A percentile compares a stretch with the other conserved stretches of the same genome.
These are phyloP conservation scores for Metarhizium sp. DNA, from an alignment of 2,329 filamentous ascomycete genomes.

Conservation along the genomic window DNA sequence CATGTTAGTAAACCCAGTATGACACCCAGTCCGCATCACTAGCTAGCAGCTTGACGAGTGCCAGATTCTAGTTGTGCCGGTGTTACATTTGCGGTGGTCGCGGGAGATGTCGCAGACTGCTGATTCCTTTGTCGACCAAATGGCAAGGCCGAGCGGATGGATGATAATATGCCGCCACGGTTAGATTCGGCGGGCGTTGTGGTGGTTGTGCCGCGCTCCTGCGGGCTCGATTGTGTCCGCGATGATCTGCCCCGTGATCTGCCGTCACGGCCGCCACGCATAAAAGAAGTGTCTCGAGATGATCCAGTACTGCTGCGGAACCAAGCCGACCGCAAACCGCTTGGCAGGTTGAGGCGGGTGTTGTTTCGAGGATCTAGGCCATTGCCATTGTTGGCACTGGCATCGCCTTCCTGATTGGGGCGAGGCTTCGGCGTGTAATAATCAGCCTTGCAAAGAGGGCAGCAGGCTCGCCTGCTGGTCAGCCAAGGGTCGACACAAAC, in stretches of 20 bases:
- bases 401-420: conserved; percentile 30
- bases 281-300: not conserved
- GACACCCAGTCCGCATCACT: not conserved
- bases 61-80: conserved; percentile 40
- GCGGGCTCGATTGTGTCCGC: conserved; percentile 3
- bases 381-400: conserved; percentile 9
- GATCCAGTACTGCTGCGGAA: conserved; percentile 15
- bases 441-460: conserved; percentile 94
- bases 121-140: conserved; percentile 20
- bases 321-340: conserved; percentile 30
- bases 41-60: conserved; percentile 15
- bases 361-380: conserved; percentile 28
- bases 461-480: conserved; percentile 87
- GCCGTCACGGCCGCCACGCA: not conserved
- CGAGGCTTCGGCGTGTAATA: conserved; percentile 94
- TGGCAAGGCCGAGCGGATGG: conserved; percentile 22
- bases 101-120: conserved; percentile 9
- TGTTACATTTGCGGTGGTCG: conserved; percentile 21
- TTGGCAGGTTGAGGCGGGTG: conserved; percentile 39
- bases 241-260: conserved; percentile 1
- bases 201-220: conserved; percentile 7
- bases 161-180: conserved; percentile 18
- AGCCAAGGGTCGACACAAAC: conserved; percentile 95
- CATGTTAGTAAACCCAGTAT: not conserved
- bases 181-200: conserved; percentile 1